Evolutionary conservation across 1,139 yeast species (phyloP), one percentile per base, ranked within the genome.

Genomic region (Citeromyces siamensis): DNA sequence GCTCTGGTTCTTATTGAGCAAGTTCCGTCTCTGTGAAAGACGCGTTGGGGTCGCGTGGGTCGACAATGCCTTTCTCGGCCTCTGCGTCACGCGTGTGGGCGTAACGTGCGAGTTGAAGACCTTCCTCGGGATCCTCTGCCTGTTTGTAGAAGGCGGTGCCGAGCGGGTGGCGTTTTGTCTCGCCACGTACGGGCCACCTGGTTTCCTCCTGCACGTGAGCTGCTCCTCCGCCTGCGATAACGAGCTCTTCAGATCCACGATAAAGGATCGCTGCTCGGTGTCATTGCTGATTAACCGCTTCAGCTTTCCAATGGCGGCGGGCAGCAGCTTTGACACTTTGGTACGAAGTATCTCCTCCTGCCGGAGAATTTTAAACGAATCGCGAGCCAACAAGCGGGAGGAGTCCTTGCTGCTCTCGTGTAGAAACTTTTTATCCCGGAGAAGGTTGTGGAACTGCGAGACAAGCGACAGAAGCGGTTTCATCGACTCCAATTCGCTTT

Each of bases 291-390:
- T 53, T 35, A 67, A 70, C 1, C 46, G 39, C 42, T 69, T 72
- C 37, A 88, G 57, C 2, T 64, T 68, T 2, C 60, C 58, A 7
- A 84, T 58, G 1, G 81, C 62, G 32, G 64, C 62, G 0, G 97
- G 97, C 48, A 84, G 60, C 45, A 70, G 70, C 48, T 75, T 75
- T 20, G 73, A 61, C 5, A 88, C 64, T 39, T 70, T 68, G 47
- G 80, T 79, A 38, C 96, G 64, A 33, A 75, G 64, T 49, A 71
- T 78, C 49, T 86, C 95, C 53, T 90, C 97, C 42, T 80, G 71
- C 42, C 83, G 65, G 39, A 88, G 59, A 19, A 86, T 78, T 42
- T 77, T 77, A 45, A 93, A 88, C 3, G 90, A 81, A 44, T 85
- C 78, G 48, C 83, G 73, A 42, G 82, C 71, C 37, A 82, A 59